Base-by-base conservation (phyloP, 75 land plant genomes). In the Cryptomeria japonica region DNA sequence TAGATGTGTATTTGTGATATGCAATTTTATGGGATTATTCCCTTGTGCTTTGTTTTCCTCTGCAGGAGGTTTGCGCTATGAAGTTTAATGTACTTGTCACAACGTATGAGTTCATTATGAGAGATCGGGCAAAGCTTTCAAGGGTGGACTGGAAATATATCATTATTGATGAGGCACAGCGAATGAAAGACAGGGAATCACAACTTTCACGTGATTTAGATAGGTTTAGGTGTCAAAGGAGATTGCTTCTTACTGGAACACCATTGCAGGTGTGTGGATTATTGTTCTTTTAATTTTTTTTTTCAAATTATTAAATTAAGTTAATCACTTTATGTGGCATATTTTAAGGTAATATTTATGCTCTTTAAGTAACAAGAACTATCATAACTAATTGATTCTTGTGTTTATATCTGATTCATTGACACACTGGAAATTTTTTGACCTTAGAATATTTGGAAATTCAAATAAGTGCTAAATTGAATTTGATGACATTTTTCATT, bases 51-150 rank as follows among this genome's bases (percentile, higher is more conserved):
- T 87, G 46, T 76, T 46, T 34, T 84, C 86, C 22, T 75, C 41
- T 92, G 8, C 86, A 98, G 99, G 99, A 98, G 87, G 99, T 98
- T 76, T 90, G 87, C 86, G 97, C 99, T 11, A 83, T 96, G 96
- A 98, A 98, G 89, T 98, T 98, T 76, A 98, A 98, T 91, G 97
- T 97, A 47, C 92, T 98, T 83, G 99, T 98, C 84, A 98, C 99
- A 73, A 98, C 99, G 8, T 98, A 98, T 93, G 99, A 98, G 93
- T 98, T 98, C 83, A 90, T 98, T 36, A 98, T 98, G 99, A 95
- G 93, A 88, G 99, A 98, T 84, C 95, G 99, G 12, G 88, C 98
- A 46, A 98, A 97, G 88, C 93, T 98, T n/a, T 94, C 99, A 85
- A 98, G 94, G 87, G 89, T 98, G 88, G 99, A 97, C 84, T 98